phyloP scores from a whole-genome alignment of 805 yeast species.

The Wickerhamiella bombiphila region DNA sequence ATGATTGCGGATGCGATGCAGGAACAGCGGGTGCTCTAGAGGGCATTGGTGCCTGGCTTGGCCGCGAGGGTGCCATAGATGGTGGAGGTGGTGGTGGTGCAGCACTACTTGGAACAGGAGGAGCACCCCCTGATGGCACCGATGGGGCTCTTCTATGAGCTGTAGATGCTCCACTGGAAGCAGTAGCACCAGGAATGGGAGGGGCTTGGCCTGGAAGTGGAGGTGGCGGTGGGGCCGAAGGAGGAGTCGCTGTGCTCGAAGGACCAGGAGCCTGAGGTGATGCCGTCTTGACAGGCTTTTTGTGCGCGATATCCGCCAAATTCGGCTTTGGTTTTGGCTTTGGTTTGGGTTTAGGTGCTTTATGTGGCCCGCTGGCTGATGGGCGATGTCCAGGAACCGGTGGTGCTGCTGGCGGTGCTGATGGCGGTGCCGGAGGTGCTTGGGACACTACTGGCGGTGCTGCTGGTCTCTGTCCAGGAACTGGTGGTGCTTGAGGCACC shows the following conservation, averaged over 20 bases:
- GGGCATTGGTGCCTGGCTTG: too few species aligned
- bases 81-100: background rate
- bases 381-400: conserved; percentile 2
- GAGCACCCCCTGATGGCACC: background rate
- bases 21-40: too few species aligned
- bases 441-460: background rate
- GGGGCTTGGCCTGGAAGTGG: conserved; percentile 6
- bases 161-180: too few species aligned
- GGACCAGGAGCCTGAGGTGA: conserved; percentile 6
- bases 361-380: background rate
- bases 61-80: background rate
- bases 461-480: conserved; percentile 1
- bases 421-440: conserved; percentile 17
- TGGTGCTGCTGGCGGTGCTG: conserved; percentile 13
- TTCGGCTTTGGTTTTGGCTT: conserved; percentile 11
- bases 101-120: background rate
- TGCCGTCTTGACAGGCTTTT: conserved; percentile 7
- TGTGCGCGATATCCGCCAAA: conserved; percentile 10
- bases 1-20: conserved; percentile 2
- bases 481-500: background rate
- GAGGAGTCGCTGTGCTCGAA: conserved; percentile 5
- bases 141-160: background rate
- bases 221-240: conserved; percentile 8
- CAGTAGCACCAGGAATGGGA: conserved; percentile 9
- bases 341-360: conserved; percentile 10